Evolutionary conservation across 768 basidiomycete genomes (phyloP).

Genomic region (Tricholoma matsutake): DNA sequence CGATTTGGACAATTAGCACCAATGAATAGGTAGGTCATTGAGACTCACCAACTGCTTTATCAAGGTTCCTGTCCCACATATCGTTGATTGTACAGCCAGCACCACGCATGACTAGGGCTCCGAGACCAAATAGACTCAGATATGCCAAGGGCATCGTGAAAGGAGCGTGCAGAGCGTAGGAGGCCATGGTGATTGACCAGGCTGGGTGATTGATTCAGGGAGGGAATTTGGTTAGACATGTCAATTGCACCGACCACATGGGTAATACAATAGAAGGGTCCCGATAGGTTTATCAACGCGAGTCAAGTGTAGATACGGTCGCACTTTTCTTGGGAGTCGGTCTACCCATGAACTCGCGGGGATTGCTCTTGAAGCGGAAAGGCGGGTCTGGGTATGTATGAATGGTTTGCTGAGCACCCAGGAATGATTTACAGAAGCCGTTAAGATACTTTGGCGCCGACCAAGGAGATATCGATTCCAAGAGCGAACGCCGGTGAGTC

Average conservation of each 20-base stretch:
- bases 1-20: neutral
- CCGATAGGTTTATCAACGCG: conserved; percentile 97
- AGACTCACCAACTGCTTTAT: conserved; percentile 81
- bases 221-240: neutral
- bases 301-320: conserved; percentile 83
- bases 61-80: conserved; percentile 94
- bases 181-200: conserved; percentile 98
- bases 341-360: conserved; percentile 59
- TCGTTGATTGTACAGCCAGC: conserved; percentile 99
- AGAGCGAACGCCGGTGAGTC: neutral
- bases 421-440: neutral
- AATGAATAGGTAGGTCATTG: neutral
- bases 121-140: conserved; percentile 79
- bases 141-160: conserved; percentile 70
- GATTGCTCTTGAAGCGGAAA: conserved; percentile 6
- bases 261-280: conserved; percentile 86
- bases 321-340: conserved; percentile 50
- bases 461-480: neutral
- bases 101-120: conserved; percentile 93
- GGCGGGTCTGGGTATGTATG: conserved; percentile 6
- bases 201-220: conserved; percentile 45
- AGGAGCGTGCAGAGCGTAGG: conserved; percentile 72
- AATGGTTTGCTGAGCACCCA: neutral
- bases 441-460: neutral
- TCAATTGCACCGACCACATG: conserved; percentile 61